Evolutionary conservation across 352 stramenopile genomes (phyloP), one percentile per base, ranked within the genome.

Genomic region (Globisporangium nagaii): DNA sequence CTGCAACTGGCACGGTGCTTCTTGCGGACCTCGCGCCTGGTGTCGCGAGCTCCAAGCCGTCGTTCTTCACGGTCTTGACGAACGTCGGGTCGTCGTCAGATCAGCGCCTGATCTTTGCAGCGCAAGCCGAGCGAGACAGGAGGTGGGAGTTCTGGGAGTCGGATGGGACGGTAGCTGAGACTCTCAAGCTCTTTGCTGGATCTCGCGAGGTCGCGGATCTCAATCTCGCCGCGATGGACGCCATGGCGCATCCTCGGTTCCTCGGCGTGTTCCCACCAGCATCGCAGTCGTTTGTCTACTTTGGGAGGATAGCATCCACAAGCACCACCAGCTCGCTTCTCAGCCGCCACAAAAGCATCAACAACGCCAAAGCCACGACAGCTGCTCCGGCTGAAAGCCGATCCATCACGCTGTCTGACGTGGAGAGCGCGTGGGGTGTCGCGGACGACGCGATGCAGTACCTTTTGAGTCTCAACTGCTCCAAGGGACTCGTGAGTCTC

Each of bases 1-100:
- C 75, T 17, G 22, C 31, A 1, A 34, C 31, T 44, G 72, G 68
- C 30, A 95, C 82, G 0, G 35, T 43, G 17, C 55, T 95, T 28
- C 45, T 97, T 11, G 24, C 63, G 7, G 82, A 96, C 55, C 54
- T 97, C 22, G 52, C 55, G 2, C n/a, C 62, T 8, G 89, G 89
- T 0, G 56, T 63, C 8, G 31, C 48, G 13, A 59, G 65, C 19
- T 73, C 55, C 15, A 43, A 15, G 6, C 73, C 71, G 28, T 70
- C 67, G n/a, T 88, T 70, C 50, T 73, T 78, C 41, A 77, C 58
- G 17, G 59, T 74, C 25, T 35, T 82, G 12, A 17, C 41, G 13
- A 32, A 24, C 8, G 24, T n/a, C 1, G 39, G 37, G 10, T 19
- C 15, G 10, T 27, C 34, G 13, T 15, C 46, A 40, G 25, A 20